phyloP scores from a whole-genome alignment of 73 alveolate species.

The Uronychia setigera region DNA sequence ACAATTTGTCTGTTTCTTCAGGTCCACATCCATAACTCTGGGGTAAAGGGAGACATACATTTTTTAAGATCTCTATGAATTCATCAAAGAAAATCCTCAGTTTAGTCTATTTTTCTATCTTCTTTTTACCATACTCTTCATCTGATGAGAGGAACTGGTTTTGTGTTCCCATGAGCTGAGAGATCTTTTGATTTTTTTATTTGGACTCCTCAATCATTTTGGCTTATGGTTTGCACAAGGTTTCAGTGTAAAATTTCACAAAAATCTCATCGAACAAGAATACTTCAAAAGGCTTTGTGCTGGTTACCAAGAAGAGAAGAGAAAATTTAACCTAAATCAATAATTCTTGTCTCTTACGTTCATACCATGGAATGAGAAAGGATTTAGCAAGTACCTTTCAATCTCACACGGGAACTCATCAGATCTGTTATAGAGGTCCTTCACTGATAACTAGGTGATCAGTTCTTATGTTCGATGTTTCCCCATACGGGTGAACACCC shows the following conservation, averaged over 20 bases:
- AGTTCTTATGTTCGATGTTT: neutral
- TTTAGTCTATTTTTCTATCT: neutral
- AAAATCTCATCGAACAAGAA: neutral
- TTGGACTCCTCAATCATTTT: no score
- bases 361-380: neutral
- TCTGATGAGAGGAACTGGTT: no score
- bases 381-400: neutral
- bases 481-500: neutral
- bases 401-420: neutral
- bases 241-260: neutral
- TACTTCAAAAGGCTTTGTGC: neutral
- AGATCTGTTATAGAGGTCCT: neutral
- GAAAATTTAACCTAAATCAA: neutral
- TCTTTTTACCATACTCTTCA: neutral
- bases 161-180: no score
- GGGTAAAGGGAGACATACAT: neutral
- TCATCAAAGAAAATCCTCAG: neutral
- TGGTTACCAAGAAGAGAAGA: neutral
- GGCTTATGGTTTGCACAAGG: no score
- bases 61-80: neutral
- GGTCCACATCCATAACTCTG: neutral
- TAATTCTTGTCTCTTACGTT: neutral
- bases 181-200: no score
- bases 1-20: neutral
- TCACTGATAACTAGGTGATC: neutral